These are phyloP conservation scores for Fraxinus albicans DNA, from an alignment of 305 asterid species.

Conservation along the genomic window DNA sequence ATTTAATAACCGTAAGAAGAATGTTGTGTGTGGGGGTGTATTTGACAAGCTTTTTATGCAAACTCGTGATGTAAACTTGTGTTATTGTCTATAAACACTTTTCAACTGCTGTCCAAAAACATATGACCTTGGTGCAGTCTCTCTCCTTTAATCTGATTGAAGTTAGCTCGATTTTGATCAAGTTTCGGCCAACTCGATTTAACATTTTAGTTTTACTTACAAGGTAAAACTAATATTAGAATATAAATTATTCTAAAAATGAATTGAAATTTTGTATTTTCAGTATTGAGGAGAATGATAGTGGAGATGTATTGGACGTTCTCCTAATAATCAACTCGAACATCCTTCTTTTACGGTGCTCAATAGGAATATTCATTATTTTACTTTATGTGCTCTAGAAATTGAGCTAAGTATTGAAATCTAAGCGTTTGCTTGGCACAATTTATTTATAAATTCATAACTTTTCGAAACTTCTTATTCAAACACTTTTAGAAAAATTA, in stretches of 20 bases:
- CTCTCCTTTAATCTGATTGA: neutral
- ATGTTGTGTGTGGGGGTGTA: neutral
- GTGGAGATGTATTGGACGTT: neutral
- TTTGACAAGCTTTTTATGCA: neutral
- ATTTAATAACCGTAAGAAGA: neutral
- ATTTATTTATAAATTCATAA: too few relatives aligned
- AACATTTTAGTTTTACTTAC: neutral
- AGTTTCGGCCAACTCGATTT: neutral
- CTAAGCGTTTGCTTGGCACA: too few relatives aligned
- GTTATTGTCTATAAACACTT: neutral
- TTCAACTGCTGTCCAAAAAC: neutral
- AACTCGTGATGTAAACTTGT: neutral
- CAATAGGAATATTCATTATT: too few relatives aligned
- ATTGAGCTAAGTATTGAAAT: too few relatives aligned
- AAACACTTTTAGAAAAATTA: neutral
- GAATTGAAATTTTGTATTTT: neutral
- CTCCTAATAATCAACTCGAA: neutral
- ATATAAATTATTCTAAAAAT: neutral
- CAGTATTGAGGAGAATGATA: neutral
- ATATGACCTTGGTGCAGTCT: neutral
- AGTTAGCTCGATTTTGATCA: neutral
- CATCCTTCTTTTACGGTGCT: neutral
- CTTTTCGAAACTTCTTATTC: neutral
- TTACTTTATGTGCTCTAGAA: too few relatives aligned
- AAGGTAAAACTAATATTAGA: neutral